Conservation (phyloP, 352 stramenopile species). For the Pythium biforme region DNA sequence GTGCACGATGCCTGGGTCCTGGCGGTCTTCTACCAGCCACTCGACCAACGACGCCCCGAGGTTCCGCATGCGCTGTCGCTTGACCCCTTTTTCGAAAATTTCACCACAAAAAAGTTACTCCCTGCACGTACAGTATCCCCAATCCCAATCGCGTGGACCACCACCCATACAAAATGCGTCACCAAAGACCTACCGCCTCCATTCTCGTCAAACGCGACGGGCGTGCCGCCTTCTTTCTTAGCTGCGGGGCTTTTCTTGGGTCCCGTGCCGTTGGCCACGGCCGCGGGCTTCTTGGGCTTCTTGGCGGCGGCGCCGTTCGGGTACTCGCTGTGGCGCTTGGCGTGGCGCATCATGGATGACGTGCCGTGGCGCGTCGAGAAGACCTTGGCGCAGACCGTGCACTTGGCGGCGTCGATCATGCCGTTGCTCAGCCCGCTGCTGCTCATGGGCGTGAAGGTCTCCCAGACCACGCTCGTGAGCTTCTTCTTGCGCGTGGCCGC, state of each 20-base stretch:
- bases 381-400: conserved; percentile 69
- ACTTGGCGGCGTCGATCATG: conserved; percentile 72
- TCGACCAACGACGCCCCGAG: conserved; percentile 61
- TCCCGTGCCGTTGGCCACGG: conserved; percentile 24
- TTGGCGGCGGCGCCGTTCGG: conserved; percentile 52
- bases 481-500: conserved; percentile 68
- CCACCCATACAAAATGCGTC: background rate
- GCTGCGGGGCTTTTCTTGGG: conserved; percentile 41
- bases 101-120: background rate
- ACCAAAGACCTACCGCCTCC: conserved; percentile 39
- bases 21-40: conserved; percentile 74
- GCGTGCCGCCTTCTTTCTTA: conserved; percentile 43
- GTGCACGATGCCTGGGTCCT: conserved; percentile 59
- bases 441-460: conserved; percentile 75
- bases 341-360: conserved; percentile 83
- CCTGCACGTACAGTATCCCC: background rate
- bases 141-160: no score
- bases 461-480: conserved; percentile 79
- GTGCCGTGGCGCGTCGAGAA: conserved; percentile 81
- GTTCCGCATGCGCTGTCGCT: conserved; percentile 66
- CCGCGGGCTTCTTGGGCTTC: conserved; percentile 47
- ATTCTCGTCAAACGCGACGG: conserved; percentile 54
- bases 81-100: conserved; percentile 37
- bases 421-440: conserved; percentile 65
- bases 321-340: conserved; percentile 72